A percentile compares a stretch with the other conserved stretches of the same genome.
phyloP scores from a whole-genome alignment of 768 basidiomycete genomes.

The Suillus luteus region DNA sequence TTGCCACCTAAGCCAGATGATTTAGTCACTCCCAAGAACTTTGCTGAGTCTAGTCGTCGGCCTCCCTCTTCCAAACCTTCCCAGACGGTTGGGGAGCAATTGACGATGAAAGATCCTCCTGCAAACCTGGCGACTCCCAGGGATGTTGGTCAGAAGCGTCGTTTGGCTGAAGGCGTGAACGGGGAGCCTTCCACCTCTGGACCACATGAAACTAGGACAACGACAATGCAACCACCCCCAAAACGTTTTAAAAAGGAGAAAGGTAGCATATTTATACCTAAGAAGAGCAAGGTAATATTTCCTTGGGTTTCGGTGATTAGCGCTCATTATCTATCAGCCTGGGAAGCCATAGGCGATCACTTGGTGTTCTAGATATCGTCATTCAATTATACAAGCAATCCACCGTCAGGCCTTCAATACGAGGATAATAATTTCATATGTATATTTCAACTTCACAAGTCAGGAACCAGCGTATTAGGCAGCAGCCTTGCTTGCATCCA shows the following conservation, averaged over 20 bases:
- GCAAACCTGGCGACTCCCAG: background rate
- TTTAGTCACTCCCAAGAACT: conserved; percentile 41
- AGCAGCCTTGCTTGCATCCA: background rate
- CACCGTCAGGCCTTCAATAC: background rate
- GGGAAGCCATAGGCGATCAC: background rate
- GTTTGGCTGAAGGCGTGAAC: conserved; percentile 14
- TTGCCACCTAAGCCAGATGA: conserved; percentile 30
- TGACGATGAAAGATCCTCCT: conserved; percentile 14
- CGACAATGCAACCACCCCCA: conserved; percentile 28
- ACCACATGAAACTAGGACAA: conserved; percentile 24
- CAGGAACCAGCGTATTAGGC: too few relatives aligned
- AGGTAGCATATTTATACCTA: conserved; percentile 62
- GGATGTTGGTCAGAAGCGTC: conserved; percentile 24
- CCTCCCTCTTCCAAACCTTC: conserved; percentile 8
- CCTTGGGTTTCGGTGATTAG: background rate
- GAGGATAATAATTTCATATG: background rate
- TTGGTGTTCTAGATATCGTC: background rate
- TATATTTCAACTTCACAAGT: too few relatives aligned
- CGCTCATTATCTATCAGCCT: background rate
- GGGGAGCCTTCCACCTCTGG: conserved; percentile 20
- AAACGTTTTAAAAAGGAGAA: conserved; percentile 39
- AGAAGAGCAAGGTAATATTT: conserved; percentile 39
- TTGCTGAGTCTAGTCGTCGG: conserved; percentile 32
- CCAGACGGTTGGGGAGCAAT: background rate
- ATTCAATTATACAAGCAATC: conserved; percentile 5